A percentile compares a stretch with the other conserved stretches of the same genome.
Evolutionary conservation across 179 eudicot genomes (phyloP).

Genomic region (Nepenthes alata): DNA sequence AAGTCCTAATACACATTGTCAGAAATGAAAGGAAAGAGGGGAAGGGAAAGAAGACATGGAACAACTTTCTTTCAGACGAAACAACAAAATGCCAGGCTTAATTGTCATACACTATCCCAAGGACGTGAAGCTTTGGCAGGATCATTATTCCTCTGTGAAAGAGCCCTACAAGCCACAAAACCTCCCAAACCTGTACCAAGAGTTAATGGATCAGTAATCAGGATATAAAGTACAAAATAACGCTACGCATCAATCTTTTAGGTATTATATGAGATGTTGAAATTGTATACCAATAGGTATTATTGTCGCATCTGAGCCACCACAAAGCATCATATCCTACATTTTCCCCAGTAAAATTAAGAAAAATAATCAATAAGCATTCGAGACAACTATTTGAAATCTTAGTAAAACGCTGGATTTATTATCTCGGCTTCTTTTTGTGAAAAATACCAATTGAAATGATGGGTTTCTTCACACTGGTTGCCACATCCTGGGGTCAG

Average conservation of each 20-base stretch:
- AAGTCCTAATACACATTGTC: background rate
- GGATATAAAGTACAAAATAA: background rate
- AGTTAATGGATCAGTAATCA: constrained; percentile 4
- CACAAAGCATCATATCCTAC: constrained; percentile 96
- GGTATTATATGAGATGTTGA: background rate
- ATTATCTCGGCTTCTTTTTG: too few species aligned
- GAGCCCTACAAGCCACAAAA: constrained; percentile 91
- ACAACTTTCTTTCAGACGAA: background rate
- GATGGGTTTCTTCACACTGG: too few species aligned
- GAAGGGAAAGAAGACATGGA: background rate
- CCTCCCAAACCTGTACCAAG: constrained; percentile 81
- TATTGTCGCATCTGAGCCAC: constrained; percentile 90
- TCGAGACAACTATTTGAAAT: too few species aligned
- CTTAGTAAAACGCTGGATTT: too few species aligned
- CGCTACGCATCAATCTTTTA: background rate
- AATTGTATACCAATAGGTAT: constrained; percentile 66
- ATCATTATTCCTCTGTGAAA: constrained; percentile 78
- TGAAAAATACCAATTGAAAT: too few species aligned
- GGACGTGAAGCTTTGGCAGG: constrained; percentile 96
- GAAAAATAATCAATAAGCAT: background rate
- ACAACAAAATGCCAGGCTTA: background rate
- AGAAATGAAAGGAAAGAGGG: background rate
- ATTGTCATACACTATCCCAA: constrained; percentile 65
- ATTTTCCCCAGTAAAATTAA: constrained; percentile 4
- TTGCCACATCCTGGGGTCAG: too few species aligned